Percentiles rank a stretch among this genome's conserved stretches.
These are phyloP conservation scores for Pythium utonaiense DNA, from an alignment of 352 stramenopile species.

Conservation along the genomic window DNA sequence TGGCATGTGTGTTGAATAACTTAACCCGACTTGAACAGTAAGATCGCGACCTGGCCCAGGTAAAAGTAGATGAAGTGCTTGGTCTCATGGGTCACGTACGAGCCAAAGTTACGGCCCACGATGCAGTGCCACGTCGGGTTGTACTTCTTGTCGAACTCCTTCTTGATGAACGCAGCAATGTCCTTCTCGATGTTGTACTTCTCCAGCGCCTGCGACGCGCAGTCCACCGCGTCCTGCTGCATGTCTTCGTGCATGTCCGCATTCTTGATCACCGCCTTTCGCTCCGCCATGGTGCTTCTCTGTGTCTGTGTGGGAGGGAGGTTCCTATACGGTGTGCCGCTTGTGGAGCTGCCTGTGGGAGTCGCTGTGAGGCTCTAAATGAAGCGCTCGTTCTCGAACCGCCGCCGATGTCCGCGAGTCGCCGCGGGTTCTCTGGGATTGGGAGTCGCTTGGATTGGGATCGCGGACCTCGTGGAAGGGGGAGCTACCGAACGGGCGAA, in stretches of 20 bases:
- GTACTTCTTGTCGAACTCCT: slow-evolving; percentile 93
- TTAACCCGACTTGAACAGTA: slow-evolving; percentile 92
- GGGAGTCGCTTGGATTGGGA: background rate
- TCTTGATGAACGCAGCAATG: slow-evolving; percentile 92
- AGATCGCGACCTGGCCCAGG: slow-evolving; percentile 91
- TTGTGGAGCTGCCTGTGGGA: background rate
- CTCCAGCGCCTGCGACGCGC: slow-evolving; percentile 96
- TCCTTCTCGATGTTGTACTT: slow-evolving; percentile 99
- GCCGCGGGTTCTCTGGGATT: background rate
- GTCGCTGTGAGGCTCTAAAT: background rate
- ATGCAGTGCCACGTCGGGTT: slow-evolving; percentile 94
- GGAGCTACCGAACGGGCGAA: background rate
- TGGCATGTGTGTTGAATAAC: background rate
- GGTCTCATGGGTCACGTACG: slow-evolving; percentile 92
- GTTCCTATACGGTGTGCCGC: no score
- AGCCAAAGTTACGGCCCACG: slow-evolving; percentile 93
- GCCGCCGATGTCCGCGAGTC: background rate
- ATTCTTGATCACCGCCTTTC: slow-evolving; percentile 99
- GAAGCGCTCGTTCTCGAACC: background rate
- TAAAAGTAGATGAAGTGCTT: slow-evolving; percentile 97
- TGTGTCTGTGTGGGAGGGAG: background rate
- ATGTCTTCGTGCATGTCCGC: slow-evolving; percentile 99
- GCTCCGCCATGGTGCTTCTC: slow-evolving; percentile 74
- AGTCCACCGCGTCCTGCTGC: slow-evolving; percentile 99
- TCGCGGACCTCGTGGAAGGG: background rate